Base-by-base conservation (phyloP, 73 alveolate species). In the Paramecium sonneborni region DNA sequence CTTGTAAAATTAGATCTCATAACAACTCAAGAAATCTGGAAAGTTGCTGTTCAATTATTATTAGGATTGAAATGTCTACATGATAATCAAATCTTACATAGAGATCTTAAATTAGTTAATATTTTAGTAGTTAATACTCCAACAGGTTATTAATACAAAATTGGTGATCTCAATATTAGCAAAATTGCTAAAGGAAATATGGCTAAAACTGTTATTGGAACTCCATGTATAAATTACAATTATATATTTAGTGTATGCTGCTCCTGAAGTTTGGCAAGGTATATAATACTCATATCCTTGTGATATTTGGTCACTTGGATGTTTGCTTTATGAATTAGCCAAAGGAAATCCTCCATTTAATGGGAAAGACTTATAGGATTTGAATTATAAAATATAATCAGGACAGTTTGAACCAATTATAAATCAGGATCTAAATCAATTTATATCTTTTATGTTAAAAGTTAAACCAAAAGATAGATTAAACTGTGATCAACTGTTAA, bases 51-150 rank as follows among this genome's bases (percentile, higher is more conserved):
- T 67, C 96, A 97, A 86, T 93, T 96, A 92, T 88, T 94, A 14
- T 85, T 93, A 57, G 99, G 99, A 10, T 69, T 97, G 76, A 91
- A 95, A 85, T 93, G 98, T 32, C 85, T 97, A 24, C 99, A 97
- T 95, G 98, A 97, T 28, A 91, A 95, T 93, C 96, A 95, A 76
- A 97, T 97, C 24, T 67, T 95, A 23, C 99, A 97, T 96, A 90
- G 99, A 76, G 99, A 97, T 85, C 88, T 97, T 62, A 97, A 98
- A 94, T 96, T 97, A 57, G 98, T 99, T 10, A 97, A 97, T 90
- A 92, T 98, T 26, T 98, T 98, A 92, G 93, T 97, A 43, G 93
- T 95, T 37, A 92, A 96, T 62, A 97, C 96, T 79, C 97, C 96
- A 7, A 79, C 93, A 39, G 94, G 97, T 32, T 62, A 30, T 62